Percentiles rank a stretch among this genome's conserved stretches.
Conservation (phyloP, 73 alveolate species). For the Symbiodinium pilosum region DNA sequence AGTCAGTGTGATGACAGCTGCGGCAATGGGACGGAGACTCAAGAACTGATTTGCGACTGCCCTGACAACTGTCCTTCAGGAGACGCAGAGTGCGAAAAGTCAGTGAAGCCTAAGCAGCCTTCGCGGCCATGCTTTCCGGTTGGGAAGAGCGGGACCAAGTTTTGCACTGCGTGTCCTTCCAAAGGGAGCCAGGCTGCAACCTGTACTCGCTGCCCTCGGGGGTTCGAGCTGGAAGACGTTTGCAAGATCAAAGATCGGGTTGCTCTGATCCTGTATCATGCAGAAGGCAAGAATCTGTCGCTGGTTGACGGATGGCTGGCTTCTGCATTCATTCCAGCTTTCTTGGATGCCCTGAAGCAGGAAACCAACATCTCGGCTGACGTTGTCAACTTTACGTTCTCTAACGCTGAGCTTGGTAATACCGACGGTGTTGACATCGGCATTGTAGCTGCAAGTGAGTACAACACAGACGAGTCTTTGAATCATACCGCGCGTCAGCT, state of each 20-base stretch:
- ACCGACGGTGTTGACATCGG: background rate
- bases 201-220: background rate
- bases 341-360: background rate
- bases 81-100: constrained; percentile 33
- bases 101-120: constrained; percentile 41
- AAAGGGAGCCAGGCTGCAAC: background rate
- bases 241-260: background rate
- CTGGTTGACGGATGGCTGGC: constrained; percentile 41
- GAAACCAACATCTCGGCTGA: constrained; percentile 27
- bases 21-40: constrained; percentile 44
- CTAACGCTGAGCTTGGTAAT: background rate
- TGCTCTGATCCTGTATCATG: background rate
- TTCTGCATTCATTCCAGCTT: constrained; percentile 61
- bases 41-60: constrained; percentile 36
- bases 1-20: constrained; percentile 49
- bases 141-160: background rate
- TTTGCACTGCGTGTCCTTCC: background rate
- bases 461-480: constrained; percentile 29
- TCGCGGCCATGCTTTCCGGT: constrained; percentile 44
- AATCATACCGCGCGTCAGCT: background rate
- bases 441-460: background rate
- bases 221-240: background rate
- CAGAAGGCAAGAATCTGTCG: background rate
- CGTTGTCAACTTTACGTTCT: constrained; percentile 27
- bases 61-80: constrained; percentile 22